These are phyloP conservation scores for Leccinum subrobustum DNA, from an alignment of 1,284 basidiomycete species.

Conservation along the genomic window DNA sequence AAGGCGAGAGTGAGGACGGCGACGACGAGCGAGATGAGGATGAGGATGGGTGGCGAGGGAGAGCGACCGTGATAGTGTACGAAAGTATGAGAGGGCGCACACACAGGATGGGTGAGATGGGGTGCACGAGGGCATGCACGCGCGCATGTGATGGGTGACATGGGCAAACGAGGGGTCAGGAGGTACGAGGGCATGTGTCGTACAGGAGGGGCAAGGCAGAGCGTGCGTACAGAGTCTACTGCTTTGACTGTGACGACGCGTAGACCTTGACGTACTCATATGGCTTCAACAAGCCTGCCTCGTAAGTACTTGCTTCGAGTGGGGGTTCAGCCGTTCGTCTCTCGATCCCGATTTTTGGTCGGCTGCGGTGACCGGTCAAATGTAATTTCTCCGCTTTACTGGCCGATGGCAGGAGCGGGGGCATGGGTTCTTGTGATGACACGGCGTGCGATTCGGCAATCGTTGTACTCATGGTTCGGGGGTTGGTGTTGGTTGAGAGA, in stretches of 20 bases:
- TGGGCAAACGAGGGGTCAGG: no score
- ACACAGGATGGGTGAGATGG: not conserved
- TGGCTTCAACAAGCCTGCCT: conserved; percentile 91
- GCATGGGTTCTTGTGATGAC: conserved; percentile 25
- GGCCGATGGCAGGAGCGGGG: conserved; percentile 58
- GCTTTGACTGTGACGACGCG: conserved; percentile 37
- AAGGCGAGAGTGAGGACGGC: not conserved
- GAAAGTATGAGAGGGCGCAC: not conserved
- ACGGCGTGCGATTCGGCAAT: conserved; percentile 15
- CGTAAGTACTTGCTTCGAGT: conserved; percentile 90
- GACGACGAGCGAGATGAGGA: not conserved
- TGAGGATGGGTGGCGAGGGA: not conserved
- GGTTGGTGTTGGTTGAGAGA: conserved; percentile 17
- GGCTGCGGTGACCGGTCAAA: conserved; percentile 90
- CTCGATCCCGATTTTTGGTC: conserved; percentile 92
- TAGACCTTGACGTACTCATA: conserved; percentile 98
- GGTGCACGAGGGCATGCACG: no score
- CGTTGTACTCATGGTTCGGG: conserved; percentile 17
- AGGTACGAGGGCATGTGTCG: not conserved
- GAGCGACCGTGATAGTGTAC: not conserved
- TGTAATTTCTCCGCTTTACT: conserved; percentile 87
- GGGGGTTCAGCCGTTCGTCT: conserved; percentile 82
- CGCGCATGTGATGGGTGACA: not conserved
- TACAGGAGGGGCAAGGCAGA: not conserved
- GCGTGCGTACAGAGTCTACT: not conserved